Base-by-base conservation (phyloP, 495 filamentous ascomycete genomes). In the Aspergillus panamensis region DNA sequence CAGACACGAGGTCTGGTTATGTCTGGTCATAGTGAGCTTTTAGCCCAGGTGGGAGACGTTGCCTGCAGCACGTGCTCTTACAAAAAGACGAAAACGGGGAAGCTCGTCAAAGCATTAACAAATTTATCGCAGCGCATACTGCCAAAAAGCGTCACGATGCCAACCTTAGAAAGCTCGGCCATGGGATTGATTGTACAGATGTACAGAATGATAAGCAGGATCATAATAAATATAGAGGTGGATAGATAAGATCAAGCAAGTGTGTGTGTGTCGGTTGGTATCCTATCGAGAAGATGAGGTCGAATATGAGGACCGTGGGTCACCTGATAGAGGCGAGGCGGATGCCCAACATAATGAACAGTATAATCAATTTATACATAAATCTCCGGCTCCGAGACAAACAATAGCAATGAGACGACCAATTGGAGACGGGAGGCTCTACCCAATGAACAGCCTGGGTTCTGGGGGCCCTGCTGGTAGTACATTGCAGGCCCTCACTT, bases 91-190 rank as follows among this genome's bases (percentile, higher is more conserved):
- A n/a, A n/a, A 39, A n/a, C 14, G 35, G 35, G 10, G 35, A 39
- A 39, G n/a, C 2, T 33, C 48, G 48, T 19, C 48, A 29, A 7
- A 51, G 10, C 1, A 32, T 51, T 6, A 51, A 51, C 17, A 31
- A 10, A 32, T 51, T 35, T 33, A 29, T 51, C 3, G 48, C 48
- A 12, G 48, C 25, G 12, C 48, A 51, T 5, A 29, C 48, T n/a
- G 48, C 48, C 29, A 51, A 31, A 17, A 51, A 35, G 48, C 48
- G 48, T n/a, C 48, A 39, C 8, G 35, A 39, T 39, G 14, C 21
- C 8, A 51, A 51, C 12, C 48, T 17, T 6, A n/a, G 25, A 13
- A 16, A 33, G 30, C 48, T 31, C 2, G 48, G 32, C 29, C 8
- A 3, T 29, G 48, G 48, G 48, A 16, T 35, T 29, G 35, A 39